Evolutionary conservation across 208 protist species (phyloP).

Genomic region (Trichomonas tenax): DNA sequence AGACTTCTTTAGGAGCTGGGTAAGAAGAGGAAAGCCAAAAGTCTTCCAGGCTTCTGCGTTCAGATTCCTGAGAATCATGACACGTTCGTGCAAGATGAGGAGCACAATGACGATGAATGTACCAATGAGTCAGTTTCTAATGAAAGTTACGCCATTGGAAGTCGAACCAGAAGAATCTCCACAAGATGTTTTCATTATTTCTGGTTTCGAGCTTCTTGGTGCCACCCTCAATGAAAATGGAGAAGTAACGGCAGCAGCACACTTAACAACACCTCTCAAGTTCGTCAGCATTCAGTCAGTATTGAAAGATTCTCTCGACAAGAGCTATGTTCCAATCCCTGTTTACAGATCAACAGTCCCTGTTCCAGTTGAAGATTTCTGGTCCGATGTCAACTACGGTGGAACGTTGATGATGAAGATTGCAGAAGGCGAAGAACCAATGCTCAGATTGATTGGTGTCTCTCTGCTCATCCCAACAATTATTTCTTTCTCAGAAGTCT

Average conservation of each 20-base stretch:
- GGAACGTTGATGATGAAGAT: not conserved
- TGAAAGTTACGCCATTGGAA: not conserved
- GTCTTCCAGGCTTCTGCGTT: not conserved
- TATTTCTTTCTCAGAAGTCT: not conserved
- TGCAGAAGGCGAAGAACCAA: not conserved
- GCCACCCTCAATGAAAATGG: not conserved
- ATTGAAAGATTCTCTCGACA: not conserved
- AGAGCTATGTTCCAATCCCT: not conserved
- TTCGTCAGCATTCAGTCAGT: not conserved
- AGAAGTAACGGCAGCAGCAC: not conserved
- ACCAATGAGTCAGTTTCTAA: not conserved
- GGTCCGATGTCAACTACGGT: not conserved
- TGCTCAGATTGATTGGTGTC: not conserved
- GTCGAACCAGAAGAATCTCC: not conserved
- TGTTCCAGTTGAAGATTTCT: not conserved
- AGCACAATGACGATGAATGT: not conserved
- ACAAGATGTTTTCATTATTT: not conserved
- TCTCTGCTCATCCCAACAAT: not conserved
- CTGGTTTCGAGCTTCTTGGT: not conserved
- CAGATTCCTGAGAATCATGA: not conserved
- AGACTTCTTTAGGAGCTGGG: not conserved
- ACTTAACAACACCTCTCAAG: not conserved
- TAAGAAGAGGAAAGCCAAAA: not conserved
- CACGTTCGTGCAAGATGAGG: not conserved
- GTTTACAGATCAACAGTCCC: not conserved